Percentiles rank a stretch among this genome's conserved stretches.
Evolutionary conservation across 2,329 filamentous ascomycete genomes (phyloP).

Genomic region (Colletotrichum sp.): DNA sequence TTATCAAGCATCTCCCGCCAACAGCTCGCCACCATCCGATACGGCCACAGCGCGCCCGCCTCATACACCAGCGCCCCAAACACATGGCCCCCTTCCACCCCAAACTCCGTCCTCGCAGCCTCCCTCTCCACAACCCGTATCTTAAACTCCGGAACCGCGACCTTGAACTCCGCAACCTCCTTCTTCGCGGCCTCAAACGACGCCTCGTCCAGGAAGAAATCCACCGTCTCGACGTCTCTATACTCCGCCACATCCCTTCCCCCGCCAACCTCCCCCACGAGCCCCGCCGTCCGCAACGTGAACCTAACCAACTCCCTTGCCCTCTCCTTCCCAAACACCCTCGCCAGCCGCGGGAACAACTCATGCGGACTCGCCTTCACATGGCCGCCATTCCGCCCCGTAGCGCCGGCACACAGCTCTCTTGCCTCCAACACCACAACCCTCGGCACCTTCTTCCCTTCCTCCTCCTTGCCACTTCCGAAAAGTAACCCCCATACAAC

Average conservation of each 20-base stretch:
- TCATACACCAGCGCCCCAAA: slow-evolving; percentile 48
- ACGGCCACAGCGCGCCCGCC: slow-evolving; percentile 57
- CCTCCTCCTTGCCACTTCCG: too few relatives aligned
- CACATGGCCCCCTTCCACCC: slow-evolving; percentile 34
- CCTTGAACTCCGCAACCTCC: slow-evolving; percentile 36
- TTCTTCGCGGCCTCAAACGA: slow-evolving; percentile 36
- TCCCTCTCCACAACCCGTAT: slow-evolving; percentile 37
- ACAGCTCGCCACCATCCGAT: slow-evolving; percentile 50
- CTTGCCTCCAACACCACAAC: slow-evolving; percentile 58
- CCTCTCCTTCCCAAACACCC: slow-evolving; percentile 32
- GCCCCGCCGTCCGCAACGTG: slow-evolving; percentile 45
- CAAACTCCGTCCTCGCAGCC: slow-evolving; percentile 40
- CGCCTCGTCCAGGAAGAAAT: slow-evolving; percentile 45
- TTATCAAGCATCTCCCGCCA: slow-evolving; percentile 45
- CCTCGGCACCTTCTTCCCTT: neutral
- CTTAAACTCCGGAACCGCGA: slow-evolving; percentile 45
- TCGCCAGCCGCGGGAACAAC: slow-evolving; percentile 39
- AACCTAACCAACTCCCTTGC: slow-evolving; percentile 49
- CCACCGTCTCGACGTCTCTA: slow-evolving; percentile 50
- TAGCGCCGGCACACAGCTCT: slow-evolving; percentile 54
- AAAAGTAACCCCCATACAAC: slow-evolving; percentile 34
- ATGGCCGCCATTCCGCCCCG: slow-evolving; percentile 58
- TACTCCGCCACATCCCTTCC: slow-evolving; percentile 42
- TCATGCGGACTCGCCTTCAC: slow-evolving; percentile 51
- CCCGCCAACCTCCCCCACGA: slow-evolving; percentile 42